A percentile compares a stretch with the other conserved stretches of the same genome.
Conservation (phyloP, 2,329 filamentous ascomycete genomes). For the Fusarium ambrosium region DNA sequence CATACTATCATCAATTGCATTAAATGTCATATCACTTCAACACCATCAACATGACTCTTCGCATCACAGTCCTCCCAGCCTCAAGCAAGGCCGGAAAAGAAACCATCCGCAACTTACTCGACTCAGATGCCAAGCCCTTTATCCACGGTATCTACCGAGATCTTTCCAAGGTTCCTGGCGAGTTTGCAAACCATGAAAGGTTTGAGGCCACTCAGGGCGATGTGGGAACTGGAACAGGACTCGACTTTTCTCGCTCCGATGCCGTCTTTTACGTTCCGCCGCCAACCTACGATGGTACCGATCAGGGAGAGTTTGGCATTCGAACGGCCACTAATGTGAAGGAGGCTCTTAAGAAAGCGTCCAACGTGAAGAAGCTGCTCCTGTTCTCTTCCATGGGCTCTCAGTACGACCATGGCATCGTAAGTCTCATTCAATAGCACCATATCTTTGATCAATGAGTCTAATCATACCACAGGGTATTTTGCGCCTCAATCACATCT, state of each 20-base stretch:
- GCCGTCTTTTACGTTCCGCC: slow-evolving; percentile 53
- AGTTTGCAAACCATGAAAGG: slow-evolving; percentile 46
- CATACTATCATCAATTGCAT: background rate
- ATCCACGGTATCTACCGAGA: slow-evolving; percentile 51
- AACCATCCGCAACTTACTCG: slow-evolving; percentile 47
- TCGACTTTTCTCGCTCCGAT: slow-evolving; percentile 49
- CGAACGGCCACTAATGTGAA: slow-evolving; percentile 33
- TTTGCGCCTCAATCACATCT: slow-evolving; percentile 39
- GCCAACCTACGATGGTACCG: slow-evolving; percentile 44
- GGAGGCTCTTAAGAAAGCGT: slow-evolving; percentile 34
- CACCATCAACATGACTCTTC: slow-evolving; percentile 43
- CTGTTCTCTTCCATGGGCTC: slow-evolving; percentile 49
- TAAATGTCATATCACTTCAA: background rate
- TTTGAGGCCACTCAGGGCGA: slow-evolving; percentile 51
- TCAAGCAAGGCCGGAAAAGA: slow-evolving; percentile 51
- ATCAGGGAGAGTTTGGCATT: slow-evolving; percentile 43
- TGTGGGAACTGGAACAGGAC: slow-evolving; percentile 39
- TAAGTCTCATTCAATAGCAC: slow-evolving; percentile 24
- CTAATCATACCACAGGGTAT: slow-evolving; percentile 42
- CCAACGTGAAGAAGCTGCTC: slow-evolving; percentile 38
- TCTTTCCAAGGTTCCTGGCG: slow-evolving; percentile 45
- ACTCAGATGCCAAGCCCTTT: slow-evolving; percentile 28
- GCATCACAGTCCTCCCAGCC: slow-evolving; percentile 52
- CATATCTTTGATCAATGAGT: accelerated
- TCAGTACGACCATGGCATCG: slow-evolving; percentile 48